phyloP scores from a whole-genome alignment of 768 basidiomycete species.

The Leccinum incarnatum region DNA sequence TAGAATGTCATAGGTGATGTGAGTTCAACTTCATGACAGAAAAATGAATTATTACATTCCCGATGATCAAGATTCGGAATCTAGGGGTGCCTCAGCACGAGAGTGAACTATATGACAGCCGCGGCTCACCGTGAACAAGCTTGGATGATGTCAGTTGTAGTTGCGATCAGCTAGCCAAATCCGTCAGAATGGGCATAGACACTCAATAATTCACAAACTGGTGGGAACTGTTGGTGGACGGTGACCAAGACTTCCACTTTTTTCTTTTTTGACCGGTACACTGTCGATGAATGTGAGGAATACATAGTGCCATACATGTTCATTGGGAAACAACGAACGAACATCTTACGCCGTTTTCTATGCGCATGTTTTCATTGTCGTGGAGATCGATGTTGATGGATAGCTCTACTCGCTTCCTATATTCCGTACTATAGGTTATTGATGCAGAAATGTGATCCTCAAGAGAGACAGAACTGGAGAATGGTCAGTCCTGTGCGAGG shows the following conservation, averaged over 20 bases:
- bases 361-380: not conserved
- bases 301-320: not conserved
- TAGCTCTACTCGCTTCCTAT: not conserved
- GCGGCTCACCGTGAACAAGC: constrained; percentile 11
- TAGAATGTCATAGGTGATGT: not conserved
- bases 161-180: constrained; percentile 7
- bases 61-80: constrained; percentile 17
- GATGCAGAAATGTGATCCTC: not conserved
- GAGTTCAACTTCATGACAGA: not conserved
- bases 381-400: constrained; percentile 1
- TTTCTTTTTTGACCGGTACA: constrained; percentile 6
- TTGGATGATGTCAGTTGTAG: constrained; percentile 6
- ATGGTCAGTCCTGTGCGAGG: not conserved
- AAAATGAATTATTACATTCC: constrained; percentile 5
- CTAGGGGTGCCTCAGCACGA: not conserved
- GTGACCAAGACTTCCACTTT: constrained; percentile 9
- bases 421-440: not conserved
- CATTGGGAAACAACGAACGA: constrained; percentile 1
- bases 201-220: not conserved
- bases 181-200: not conserved
- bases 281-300: constrained; percentile 1
- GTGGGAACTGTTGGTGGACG: not conserved
- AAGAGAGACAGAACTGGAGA: not conserved
- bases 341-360: not conserved
- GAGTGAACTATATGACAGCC: not conserved